Evolutionary conservation across 768 basidiomycete species (phyloP).

Genomic region (Termitomyces titanicus): DNA sequence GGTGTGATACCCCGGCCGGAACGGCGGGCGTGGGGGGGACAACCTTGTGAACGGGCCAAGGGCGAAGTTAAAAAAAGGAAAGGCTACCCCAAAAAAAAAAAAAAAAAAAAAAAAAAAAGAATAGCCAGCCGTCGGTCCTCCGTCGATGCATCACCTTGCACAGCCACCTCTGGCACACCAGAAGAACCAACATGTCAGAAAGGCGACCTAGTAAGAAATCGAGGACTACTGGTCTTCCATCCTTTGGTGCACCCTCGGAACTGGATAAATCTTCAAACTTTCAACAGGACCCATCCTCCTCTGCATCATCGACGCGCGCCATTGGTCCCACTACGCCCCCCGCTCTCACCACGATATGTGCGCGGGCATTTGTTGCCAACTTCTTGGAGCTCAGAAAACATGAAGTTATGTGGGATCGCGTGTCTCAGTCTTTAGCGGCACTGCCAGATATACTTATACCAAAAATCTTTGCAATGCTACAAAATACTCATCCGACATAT

Average conservation of each 20-base stretch:
- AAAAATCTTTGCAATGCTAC: slow-evolving; percentile 49
- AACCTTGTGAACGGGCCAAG: too few species aligned
- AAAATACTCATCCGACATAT: slow-evolving; percentile 43
- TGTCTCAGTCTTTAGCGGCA: slow-evolving; percentile 35
- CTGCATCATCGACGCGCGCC: slow-evolving; percentile 44
- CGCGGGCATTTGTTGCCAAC: slow-evolving; percentile 46
- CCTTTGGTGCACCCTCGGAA: slow-evolving; percentile 42
- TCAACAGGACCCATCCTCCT: slow-evolving; percentile 41
- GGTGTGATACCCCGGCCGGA: too few species aligned
- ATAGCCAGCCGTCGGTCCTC: too few species aligned
- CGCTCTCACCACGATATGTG: slow-evolving; percentile 45
- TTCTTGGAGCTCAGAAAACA: slow-evolving; percentile 37
- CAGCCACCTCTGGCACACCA: too few species aligned
- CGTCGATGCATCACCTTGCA: too few species aligned
- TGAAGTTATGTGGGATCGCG: slow-evolving; percentile 34
- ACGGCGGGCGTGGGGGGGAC: too few species aligned
- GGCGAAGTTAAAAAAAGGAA: too few species aligned
- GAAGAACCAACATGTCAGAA: slow-evolving; percentile 14
- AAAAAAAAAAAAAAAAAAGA: too few species aligned
- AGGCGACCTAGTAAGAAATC: slow-evolving; percentile 12
- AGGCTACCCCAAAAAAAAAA: too few species aligned
- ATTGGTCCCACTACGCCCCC: slow-evolving; percentile 34
- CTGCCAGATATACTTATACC: slow-evolving; percentile 53
- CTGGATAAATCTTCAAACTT: slow-evolving; percentile 36
- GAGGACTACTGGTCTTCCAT: slow-evolving; percentile 6